Evolutionary conservation across 768 basidiomycete genomes (phyloP).

Genomic region (Omphalotus guepiniiformis): DNA sequence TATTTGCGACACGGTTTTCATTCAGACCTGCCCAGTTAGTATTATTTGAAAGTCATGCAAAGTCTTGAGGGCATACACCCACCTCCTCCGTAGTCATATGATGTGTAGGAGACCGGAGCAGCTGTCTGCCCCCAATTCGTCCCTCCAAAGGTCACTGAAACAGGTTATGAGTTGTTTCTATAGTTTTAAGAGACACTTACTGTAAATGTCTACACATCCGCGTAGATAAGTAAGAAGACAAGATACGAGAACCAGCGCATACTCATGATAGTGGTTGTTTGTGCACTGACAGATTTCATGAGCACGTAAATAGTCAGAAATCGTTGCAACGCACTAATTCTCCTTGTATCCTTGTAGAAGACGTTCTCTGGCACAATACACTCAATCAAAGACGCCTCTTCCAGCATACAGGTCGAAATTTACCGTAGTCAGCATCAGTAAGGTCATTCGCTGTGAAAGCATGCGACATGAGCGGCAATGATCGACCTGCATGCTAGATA

Average conservation of each 20-base stretch:
- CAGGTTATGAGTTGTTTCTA: no score
- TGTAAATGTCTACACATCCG: slow-evolving; percentile 40
- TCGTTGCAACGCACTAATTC: slow-evolving; percentile 33
- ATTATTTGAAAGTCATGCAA: background rate
- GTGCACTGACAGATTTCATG: slow-evolving; percentile 25
- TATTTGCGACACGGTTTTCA: slow-evolving; percentile 43
- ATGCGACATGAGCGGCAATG: no score
- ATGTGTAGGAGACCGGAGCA: slow-evolving; percentile 53
- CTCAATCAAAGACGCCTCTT: background rate
- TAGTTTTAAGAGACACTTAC: slow-evolving; percentile 22
- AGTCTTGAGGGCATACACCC: slow-evolving; percentile 7
- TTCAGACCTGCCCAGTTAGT: slow-evolving; percentile 34
- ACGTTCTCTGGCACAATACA: slow-evolving; percentile 34
- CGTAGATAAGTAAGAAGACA: slow-evolving; percentile 13
- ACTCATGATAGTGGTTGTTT: slow-evolving; percentile 52
- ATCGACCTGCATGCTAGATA: background rate
- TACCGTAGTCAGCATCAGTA: slow-evolving; percentile 41
- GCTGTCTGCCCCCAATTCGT: slow-evolving; percentile 62
- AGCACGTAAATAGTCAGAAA: background rate
- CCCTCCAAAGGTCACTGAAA: slow-evolving; percentile 53
- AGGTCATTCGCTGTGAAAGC: slow-evolving; percentile 29
- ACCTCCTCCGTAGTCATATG: slow-evolving; percentile 61
- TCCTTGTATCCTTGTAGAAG: slow-evolving; percentile 54
- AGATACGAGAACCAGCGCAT: slow-evolving; percentile 15
- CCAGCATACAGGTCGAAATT: background rate